phyloP scores from a whole-genome alignment of 345 rosid genomes.

The Microthlaspi erraticum region DNA sequence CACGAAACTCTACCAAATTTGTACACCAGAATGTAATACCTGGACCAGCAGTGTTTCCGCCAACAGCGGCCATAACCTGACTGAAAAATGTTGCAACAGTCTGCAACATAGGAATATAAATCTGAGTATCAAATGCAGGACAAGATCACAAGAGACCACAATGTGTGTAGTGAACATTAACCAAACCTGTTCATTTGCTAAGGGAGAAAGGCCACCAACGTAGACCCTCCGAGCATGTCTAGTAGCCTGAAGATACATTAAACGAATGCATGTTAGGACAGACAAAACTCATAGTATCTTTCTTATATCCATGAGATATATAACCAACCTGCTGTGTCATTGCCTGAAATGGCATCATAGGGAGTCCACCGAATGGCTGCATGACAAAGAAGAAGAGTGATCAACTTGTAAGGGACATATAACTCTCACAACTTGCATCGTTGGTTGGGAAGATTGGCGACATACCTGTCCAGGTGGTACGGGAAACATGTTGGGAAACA shows the following conservation, averaged over 20 bases:
- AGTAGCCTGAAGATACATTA: constrained; percentile 45
- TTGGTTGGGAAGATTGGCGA: neutral
- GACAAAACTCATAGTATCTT: neutral
- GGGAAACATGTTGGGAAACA: constrained; percentile 30
- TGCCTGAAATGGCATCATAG: constrained; percentile 55
- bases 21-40: constrained; percentile 36
- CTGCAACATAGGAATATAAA: constrained; percentile 36
- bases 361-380: constrained; percentile 45
- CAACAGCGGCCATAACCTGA: constrained; percentile 56
- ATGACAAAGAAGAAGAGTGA: constrained; percentile 9
- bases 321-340: constrained; percentile 59
- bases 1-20: constrained; percentile 1
- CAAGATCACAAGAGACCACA: neutral
- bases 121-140: constrained; percentile 19
- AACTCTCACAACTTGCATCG: too few species aligned
- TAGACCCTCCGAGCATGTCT: constrained; percentile 56
- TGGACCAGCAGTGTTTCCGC: constrained; percentile 63
- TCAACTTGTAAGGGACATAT: constrained; percentile 18
- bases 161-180: constrained; percentile 15
- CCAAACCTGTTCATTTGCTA: constrained; percentile 53
- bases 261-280: constrained; percentile 3
- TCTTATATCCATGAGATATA: neutral
- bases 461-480: constrained; percentile 49
- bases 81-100: constrained; percentile 57
- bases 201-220: constrained; percentile 55